Percentiles rank a stretch among this genome's conserved stretches.
phyloP scores from a whole-genome alignment of 2,329 filamentous ascomycete genomes.

The Fusarium transvaalense region DNA sequence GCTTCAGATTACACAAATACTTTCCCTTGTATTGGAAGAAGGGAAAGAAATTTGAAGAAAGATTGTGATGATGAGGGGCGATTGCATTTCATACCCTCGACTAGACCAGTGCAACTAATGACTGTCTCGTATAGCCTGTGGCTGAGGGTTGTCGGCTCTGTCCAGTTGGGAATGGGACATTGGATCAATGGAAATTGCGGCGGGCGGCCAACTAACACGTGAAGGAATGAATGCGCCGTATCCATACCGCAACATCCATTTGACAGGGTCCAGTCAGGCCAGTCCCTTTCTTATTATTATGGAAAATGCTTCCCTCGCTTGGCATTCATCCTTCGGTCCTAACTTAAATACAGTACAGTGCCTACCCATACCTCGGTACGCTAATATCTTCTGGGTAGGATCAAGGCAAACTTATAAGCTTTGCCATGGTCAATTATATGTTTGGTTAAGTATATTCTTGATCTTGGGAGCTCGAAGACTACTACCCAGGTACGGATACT shows the following conservation, averaged over 20 bases:
- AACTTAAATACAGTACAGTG: neutral
- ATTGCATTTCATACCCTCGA: slow-evolving; percentile 19
- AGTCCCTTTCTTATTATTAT: neutral
- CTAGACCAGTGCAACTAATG: slow-evolving; percentile 17
- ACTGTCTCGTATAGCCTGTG: slow-evolving; percentile 27
- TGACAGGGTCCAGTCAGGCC: slow-evolving; percentile 33
- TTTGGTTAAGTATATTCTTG: neutral
- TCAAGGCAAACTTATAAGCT: neutral
- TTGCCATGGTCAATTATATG: neutral
- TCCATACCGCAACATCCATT: slow-evolving; percentile 27
- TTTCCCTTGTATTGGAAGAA: neutral
- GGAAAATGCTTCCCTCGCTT: slow-evolving; percentile 40
- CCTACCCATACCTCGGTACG: neutral
- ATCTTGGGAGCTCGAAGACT: neutral
- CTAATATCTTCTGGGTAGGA: neutral
- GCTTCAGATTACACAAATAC: neutral
- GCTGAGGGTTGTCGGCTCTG: slow-evolving; percentile 26
- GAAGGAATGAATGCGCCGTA: slow-evolving; percentile 40
- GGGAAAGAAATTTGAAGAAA: neutral
- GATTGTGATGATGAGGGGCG: slow-evolving; percentile 15
- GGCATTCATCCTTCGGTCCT: slow-evolving; percentile 21
- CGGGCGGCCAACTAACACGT: slow-evolving; percentile 36
- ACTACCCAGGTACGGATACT: neutral
- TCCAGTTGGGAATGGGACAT: slow-evolving; percentile 22
- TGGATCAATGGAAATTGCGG: slow-evolving; percentile 37